Conservation (phyloP, 371 early-diverging fungal species). For the Mortierella sp. region DNA sequence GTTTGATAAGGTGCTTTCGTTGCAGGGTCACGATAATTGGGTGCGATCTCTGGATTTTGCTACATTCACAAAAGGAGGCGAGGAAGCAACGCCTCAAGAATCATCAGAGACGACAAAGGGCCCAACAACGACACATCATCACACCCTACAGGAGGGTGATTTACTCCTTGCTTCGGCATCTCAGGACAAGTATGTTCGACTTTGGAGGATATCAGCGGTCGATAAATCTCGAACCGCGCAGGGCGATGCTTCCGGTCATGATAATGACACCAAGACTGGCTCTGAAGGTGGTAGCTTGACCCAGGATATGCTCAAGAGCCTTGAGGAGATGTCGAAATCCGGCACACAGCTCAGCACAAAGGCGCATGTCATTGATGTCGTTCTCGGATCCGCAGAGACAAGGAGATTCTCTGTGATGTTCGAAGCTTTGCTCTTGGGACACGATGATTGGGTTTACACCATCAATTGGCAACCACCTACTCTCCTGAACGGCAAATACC, state of each 20-base stretch:
- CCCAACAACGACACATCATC: conserved; percentile 52
- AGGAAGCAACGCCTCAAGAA: conserved; percentile 12
- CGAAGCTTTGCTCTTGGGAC: conserved; percentile 91
- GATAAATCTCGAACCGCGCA: conserved; percentile 1
- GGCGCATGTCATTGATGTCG: conserved; percentile 74
- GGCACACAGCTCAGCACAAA: conserved; percentile 79
- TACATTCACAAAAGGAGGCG: conserved; percentile 60
- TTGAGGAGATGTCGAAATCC: conserved; percentile 66
- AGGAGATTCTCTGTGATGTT: conserved; percentile 78
- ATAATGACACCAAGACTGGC: background rate
- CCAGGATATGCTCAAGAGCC: conserved; percentile 63
- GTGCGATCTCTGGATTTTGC: conserved; percentile 84
- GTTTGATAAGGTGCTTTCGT: conserved; percentile 72
- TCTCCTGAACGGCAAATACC: conserved; percentile 39
- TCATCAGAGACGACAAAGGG: background rate
- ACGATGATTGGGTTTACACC: conserved; percentile 96
- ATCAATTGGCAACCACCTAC: conserved; percentile 77
- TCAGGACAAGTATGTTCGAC: conserved; percentile 92
- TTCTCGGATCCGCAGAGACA: conserved; percentile 26
- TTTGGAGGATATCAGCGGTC: conserved; percentile 83
- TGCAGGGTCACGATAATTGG: conserved; percentile 96
- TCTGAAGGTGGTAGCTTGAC: conserved; percentile 38
- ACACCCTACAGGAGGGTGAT: conserved; percentile 76
- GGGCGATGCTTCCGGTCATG: background rate
- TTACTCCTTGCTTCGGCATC: conserved; percentile 89